Conservation (phyloP, 2,329 filamentous ascomycete species). For the Ophiocordyceps robertsii region DNA sequence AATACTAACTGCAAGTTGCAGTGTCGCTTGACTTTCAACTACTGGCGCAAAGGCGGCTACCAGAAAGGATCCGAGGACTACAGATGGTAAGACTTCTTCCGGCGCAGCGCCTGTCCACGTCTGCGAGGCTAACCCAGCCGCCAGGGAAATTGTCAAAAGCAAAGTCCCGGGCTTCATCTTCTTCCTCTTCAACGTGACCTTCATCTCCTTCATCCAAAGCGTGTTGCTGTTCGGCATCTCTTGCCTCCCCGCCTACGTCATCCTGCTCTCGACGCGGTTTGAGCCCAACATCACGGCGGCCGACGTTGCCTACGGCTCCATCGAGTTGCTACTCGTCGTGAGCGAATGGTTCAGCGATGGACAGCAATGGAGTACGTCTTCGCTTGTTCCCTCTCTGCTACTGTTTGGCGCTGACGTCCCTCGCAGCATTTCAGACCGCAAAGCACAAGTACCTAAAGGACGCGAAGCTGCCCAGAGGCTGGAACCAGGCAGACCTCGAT, state of each 20-base stretch:
- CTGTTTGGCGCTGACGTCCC: neutral
- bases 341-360: conserved; percentile 77
- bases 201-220: conserved; percentile 77
- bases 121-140: neutral
- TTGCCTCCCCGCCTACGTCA: conserved; percentile 63
- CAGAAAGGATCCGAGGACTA: conserved; percentile 85
- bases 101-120: neutral
- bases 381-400: neutral
- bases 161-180: conserved; percentile 52
- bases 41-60: conserved; percentile 92
- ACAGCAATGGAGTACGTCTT: conserved; percentile 65
- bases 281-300: conserved; percentile 31
- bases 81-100: conserved; percentile 46
- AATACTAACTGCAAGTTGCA: neutral
- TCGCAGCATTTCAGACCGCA: conserved; percentile 60
- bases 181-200: conserved; percentile 76
- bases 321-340: conserved; percentile 36
- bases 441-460: conserved; percentile 64
- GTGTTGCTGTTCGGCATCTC: conserved; percentile 68
- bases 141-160: conserved; percentile 56
- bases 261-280: conserved; percentile 59
- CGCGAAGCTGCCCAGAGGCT: conserved; percentile 54
- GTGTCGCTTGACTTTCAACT: conserved; percentile 78
- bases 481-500: conserved; percentile 63
- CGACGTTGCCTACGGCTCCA: conserved; percentile 34